A percentile compares a stretch with the other conserved stretches of the same genome.
Conservation (phyloP, 257 asterid genomes). For the Nicotiana knightiana region DNA sequence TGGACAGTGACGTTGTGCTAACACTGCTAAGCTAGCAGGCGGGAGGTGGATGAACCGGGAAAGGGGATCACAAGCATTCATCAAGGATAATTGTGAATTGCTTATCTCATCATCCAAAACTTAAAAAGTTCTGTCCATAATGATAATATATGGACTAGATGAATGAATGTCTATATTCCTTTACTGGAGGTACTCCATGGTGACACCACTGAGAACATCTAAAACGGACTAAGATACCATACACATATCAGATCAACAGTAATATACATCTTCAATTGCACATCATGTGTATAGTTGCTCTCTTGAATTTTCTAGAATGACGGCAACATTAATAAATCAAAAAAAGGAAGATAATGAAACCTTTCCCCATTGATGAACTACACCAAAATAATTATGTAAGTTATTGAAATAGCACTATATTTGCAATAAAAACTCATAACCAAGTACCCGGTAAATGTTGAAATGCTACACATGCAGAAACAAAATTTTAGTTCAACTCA, state of each 20-base stretch:
- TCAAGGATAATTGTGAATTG: constrained; percentile 75
- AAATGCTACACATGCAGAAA: not conserved
- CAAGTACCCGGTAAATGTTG: not conserved
- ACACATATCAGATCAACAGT: constrained; percentile 14
- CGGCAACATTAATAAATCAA: not conserved
- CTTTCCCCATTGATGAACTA: not conserved
- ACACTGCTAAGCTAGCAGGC: too few species aligned
- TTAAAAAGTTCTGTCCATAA: too few species aligned
- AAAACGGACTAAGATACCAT: not conserved
- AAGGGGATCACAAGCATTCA: constrained; percentile 38
- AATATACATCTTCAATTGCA: not conserved
- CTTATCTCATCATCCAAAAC: constrained; percentile 49
- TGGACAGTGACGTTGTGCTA: too few species aligned
- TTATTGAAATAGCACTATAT: not conserved
- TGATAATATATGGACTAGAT: too few species aligned
- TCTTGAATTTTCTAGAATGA: not conserved
- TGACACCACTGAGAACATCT: constrained; percentile 77
- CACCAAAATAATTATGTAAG: not conserved
- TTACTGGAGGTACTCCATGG: constrained; percentile 12
- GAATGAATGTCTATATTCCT: constrained; percentile 74
- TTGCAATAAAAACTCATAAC: not conserved
- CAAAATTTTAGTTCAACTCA: too few species aligned
- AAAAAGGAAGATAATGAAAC: not conserved
- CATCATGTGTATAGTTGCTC: not conserved
- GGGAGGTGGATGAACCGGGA: too few species aligned